These are phyloP conservation scores for Castanea sativa DNA, from an alignment of 306 rosid species.

Conservation along the genomic window DNA sequence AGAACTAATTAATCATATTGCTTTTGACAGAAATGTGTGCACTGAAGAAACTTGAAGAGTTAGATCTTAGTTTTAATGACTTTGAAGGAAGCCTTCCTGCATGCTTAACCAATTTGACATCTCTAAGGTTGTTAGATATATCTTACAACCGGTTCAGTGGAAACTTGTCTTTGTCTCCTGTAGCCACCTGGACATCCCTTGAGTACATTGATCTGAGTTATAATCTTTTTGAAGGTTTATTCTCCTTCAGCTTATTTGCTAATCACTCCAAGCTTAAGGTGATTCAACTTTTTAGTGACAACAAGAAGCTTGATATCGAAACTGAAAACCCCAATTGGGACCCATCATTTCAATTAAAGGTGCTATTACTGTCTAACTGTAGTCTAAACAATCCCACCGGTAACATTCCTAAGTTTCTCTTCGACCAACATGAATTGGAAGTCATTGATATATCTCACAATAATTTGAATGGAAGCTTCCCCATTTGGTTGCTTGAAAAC, in stretches of 20 bases:
- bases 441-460: slow-evolving; percentile 9
- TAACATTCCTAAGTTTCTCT: slow-evolving; percentile 21
- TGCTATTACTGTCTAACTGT: not conserved
- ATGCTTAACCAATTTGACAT: slow-evolving; percentile 8
- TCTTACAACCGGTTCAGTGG: slow-evolving; percentile 2
- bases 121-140: not conserved
- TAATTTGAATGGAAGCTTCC: slow-evolving; percentile 14
- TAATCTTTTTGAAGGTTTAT: slow-evolving; percentile 21
- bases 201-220: not conserved
- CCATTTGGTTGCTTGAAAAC: slow-evolving; percentile 28
- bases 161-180: slow-evolving; percentile 9
- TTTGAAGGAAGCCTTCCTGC: not conserved
- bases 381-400: slow-evolving; percentile 1
- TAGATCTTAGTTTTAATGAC: not conserved
- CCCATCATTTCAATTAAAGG: slow-evolving; percentile 29
- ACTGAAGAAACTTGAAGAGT: not conserved
- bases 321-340: slow-evolving; percentile 12
- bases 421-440: slow-evolving; percentile 12
- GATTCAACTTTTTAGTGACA: not conserved
- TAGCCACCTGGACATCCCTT: slow-evolving; percentile 7
- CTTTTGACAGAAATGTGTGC: slow-evolving; percentile 14
- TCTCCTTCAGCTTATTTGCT: slow-evolving; percentile 23
- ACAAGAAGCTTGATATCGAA: not conserved
- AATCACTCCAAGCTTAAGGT: slow-evolving; percentile 20
- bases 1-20: too few species aligned